These are phyloP conservation scores for Collybiopsis confluens DNA, from an alignment of 768 basidiomycete species.

Conservation along the genomic window DNA sequence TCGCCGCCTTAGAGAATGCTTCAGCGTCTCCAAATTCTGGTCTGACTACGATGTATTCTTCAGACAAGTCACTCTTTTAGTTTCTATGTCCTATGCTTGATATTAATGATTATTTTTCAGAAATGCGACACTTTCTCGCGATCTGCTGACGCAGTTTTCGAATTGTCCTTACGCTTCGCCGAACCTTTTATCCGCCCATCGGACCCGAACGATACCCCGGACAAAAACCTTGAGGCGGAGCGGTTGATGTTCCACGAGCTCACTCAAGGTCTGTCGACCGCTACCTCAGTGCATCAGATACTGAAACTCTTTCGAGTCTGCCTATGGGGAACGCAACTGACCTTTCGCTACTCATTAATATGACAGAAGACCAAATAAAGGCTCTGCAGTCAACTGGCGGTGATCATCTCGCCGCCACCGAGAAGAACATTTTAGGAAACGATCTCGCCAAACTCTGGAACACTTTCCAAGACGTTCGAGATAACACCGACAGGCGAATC, in stretches of 20 bases:
- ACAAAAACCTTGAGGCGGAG: slow-evolving; percentile 65
- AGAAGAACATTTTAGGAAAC: slow-evolving; percentile 95
- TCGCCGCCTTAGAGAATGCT: slow-evolving; percentile 88
- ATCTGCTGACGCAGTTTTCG: slow-evolving; percentile 88
- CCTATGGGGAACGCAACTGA: slow-evolving; percentile 98
- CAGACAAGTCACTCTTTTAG: slow-evolving; percentile 51
- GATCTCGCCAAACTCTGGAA: slow-evolving; percentile 71
- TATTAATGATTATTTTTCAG: slow-evolving; percentile 9
- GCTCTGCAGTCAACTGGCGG: slow-evolving; percentile 94
- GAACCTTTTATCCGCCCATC: slow-evolving; percentile 67
- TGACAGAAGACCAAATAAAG: slow-evolving; percentile 97
- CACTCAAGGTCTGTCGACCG: slow-evolving; percentile 63
- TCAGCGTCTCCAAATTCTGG: slow-evolving; percentile 89
- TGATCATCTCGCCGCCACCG: slow-evolving; percentile 91
- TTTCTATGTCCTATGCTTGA: not conserved
- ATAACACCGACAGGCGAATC: slow-evolving; percentile 68
- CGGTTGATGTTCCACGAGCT: slow-evolving; percentile 88
- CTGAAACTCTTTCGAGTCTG: slow-evolving; percentile 64
- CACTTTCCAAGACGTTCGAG: slow-evolving; percentile 61
- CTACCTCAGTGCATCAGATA: no score
- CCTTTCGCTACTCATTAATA: slow-evolving; percentile 90
- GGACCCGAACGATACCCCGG: no score
- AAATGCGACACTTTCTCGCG: slow-evolving; percentile 97
- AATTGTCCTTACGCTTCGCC: slow-evolving; percentile 87
- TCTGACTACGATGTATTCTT: slow-evolving; percentile 92